Conservation (phyloP, 202 grass and related monocot genomes). For the Cymbopogon flexuosus region DNA sequence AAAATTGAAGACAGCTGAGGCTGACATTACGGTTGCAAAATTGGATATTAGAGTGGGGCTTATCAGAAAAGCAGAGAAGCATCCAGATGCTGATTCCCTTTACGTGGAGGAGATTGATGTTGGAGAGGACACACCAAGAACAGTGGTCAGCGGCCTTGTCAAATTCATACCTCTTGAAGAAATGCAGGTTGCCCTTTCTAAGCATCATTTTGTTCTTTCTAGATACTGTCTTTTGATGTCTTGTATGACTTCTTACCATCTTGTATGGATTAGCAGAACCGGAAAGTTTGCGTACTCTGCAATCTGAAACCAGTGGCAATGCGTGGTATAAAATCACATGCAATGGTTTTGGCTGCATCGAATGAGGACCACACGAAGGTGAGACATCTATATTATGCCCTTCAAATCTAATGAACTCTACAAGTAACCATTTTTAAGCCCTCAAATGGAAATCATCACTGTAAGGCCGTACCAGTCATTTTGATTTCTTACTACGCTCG, state of each 20-base stretch:
- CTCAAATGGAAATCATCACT: neutral
- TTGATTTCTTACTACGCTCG: neutral
- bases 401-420: neutral
- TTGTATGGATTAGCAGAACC: constrained; percentile 39
- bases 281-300: constrained; percentile 80
- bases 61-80: constrained; percentile 87
- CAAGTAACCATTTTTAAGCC: neutral
- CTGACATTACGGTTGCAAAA: constrained; percentile 56
- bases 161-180: constrained; percentile 88
- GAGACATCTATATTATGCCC: neutral
- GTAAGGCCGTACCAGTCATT: neutral
- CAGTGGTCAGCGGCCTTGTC: constrained; percentile 87
- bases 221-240: neutral
- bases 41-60: constrained; percentile 85
- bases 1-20: constrained; percentile 64
- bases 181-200: constrained; percentile 60
- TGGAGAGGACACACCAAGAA: constrained; percentile 76
- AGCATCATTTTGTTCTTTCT: neutral
- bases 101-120: constrained; percentile 97
- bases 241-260: constrained; percentile 14
- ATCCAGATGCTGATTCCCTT: constrained; percentile 93
- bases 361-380: constrained; percentile 79
- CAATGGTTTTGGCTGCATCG: constrained; percentile 97
- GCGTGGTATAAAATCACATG: constrained; percentile 86
- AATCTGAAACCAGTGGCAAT: constrained; percentile 93